Percentiles rank a stretch among this genome's conserved stretches.
These are phyloP conservation scores for Aspergillus diversus DNA, from an alignment of 495 filamentous ascomycete species.

Conservation along the genomic window DNA sequence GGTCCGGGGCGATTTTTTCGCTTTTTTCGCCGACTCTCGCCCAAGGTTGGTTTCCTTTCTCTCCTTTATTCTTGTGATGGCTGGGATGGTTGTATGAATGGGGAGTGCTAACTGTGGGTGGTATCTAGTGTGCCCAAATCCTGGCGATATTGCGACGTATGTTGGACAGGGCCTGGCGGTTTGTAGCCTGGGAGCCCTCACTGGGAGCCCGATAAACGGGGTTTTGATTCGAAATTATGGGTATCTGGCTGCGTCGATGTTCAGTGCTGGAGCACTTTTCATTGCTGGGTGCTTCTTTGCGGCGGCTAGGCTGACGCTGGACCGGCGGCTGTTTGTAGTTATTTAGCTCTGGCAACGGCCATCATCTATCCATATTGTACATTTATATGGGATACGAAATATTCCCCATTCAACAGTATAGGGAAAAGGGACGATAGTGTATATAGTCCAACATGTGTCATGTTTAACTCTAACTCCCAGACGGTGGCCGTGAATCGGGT, in stretches of 20 bases:
- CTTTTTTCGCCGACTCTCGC: slow-evolving; percentile 33
- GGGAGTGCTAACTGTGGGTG: background rate
- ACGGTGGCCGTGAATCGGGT: background rate
- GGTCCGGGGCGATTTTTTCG: slow-evolving; percentile 56
- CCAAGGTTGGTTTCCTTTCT: no score
- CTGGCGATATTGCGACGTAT: slow-evolving; percentile 55
- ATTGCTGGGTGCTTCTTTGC: background rate
- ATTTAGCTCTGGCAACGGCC: background rate
- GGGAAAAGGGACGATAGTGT: background rate
- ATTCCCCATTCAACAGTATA: no score
- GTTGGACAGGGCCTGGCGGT: slow-evolving; percentile 25
- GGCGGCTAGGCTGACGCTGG: background rate
- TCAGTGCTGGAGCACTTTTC: background rate
- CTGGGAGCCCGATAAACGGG: slow-evolving; percentile 31
- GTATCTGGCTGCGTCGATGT: background rate
- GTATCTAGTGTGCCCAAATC: slow-evolving; percentile 10
- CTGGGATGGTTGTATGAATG: no score
- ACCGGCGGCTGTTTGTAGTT: background rate
- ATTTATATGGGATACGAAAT: background rate
- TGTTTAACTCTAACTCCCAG: background rate
- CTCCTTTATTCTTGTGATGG: no score
- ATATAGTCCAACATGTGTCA: background rate
- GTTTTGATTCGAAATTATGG: slow-evolving; percentile 25
- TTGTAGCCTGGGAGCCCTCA: slow-evolving; percentile 23
- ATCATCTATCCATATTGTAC: background rate